Conservation (phyloP, 2,329 filamentous ascomycete species). For the Ceratocystis alfenasii region DNA sequence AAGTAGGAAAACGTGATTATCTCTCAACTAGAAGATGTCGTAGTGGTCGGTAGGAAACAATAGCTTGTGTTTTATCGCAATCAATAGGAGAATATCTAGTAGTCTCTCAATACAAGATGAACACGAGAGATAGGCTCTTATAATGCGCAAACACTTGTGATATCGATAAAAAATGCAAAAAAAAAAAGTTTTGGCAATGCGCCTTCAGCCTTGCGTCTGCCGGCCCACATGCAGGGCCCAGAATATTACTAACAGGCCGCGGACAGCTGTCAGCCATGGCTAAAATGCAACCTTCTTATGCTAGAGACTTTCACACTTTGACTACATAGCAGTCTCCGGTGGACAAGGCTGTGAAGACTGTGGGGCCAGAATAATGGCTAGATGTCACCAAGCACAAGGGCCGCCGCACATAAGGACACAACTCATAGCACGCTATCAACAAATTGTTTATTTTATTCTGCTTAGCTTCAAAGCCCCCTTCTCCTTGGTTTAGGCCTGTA, state of each 20-base stretch:
- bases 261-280: neutral
- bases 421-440: neutral
- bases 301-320: neutral
- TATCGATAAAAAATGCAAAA: conserved; percentile 17
- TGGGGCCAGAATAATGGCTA: too few relatives aligned
- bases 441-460: neutral
- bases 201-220: conserved; percentile 15
- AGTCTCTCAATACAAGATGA: too few relatives aligned
- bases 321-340: neutral
- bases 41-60: too few relatives aligned
- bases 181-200: conserved; percentile 20
- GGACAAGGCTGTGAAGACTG: neutral
- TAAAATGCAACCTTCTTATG: neutral
- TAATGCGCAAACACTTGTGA: neutral
- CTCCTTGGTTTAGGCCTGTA: neutral
- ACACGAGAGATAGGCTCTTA: neutral
- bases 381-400: too few relatives aligned
- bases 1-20: too few relatives aligned
- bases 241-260: neutral
- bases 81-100: too few relatives aligned
- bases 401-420: too few relatives aligned
- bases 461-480: too few relatives aligned
- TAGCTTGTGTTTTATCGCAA: too few relatives aligned
- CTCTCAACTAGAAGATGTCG: too few relatives aligned
- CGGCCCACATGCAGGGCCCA: conserved; percentile 13